Conservation (phyloP, 1,284 basidiomycete genomes). For the Sporisorium reilianum region DNA sequence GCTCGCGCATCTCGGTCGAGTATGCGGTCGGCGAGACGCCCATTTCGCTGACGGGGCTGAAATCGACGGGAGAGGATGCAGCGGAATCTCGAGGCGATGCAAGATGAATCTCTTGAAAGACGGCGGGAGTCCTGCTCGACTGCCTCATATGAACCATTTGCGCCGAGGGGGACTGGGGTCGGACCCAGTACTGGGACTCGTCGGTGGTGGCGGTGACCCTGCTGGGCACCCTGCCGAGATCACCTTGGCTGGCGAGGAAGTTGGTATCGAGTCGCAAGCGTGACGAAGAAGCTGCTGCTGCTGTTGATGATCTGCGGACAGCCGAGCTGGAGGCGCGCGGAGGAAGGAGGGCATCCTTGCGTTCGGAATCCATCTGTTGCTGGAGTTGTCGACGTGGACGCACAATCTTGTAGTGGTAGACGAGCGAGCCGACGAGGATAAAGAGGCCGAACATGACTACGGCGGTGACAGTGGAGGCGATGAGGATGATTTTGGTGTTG, state of each 20-base stretch:
- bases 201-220: conserved; percentile 34
- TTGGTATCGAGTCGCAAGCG: conserved; percentile 33
- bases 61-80: conserved; percentile 10
- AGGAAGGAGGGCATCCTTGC: conserved; percentile 18
- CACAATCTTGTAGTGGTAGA: conserved; percentile 42
- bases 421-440: conserved; percentile 25
- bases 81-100: conserved; percentile 7
- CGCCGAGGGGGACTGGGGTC: conserved; percentile 16
- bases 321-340: conserved; percentile 5
- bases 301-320: not conserved
- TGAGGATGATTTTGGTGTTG: conserved; percentile 38
- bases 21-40: conserved; percentile 3
- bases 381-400: conserved; percentile 21
- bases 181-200: conserved; percentile 45
- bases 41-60: conserved; percentile 16
- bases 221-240: conserved; percentile 38
- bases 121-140: conserved; percentile 22
- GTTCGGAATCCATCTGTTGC: conserved; percentile 20
- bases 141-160: conserved; percentile 9
- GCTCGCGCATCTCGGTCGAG: conserved; percentile 13
- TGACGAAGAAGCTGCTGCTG: conserved; percentile 10
- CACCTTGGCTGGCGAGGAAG: conserved; percentile 35
- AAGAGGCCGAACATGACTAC: conserved; percentile 40
- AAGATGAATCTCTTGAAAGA: conserved; percentile 34
- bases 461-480: conserved; percentile 36